Evolutionary conservation across 345 rosid genomes (phyloP), one percentile per base, ranked within the genome.

Genomic region (Salix viminalis): DNA sequence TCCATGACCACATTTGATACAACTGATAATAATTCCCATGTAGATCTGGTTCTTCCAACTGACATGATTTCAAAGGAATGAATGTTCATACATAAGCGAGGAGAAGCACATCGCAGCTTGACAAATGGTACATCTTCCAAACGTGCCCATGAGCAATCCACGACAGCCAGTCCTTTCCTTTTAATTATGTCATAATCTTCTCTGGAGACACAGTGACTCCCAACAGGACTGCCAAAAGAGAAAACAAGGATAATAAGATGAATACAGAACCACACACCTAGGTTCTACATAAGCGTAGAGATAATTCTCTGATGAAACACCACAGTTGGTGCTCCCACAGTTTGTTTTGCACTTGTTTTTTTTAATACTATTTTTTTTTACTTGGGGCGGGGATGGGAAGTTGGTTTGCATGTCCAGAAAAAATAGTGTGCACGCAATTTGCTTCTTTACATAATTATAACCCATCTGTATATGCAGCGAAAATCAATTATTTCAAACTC

Each of bases 101-200:
- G 97, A 72, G 96, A 90, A 79, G 90, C 78, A 82, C 98, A 93
- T 21, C 94, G 97, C 80, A 96, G 83, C 87, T 96, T 96, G 81
- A 82, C 89, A 70, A 96, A 96, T 8, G 98, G 99, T 44, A 96
- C 98, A 88, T 96, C 99, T 54, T 73, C 90, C 80, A 96, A 77
- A 69, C 98, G 95, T 26, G 97, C 95, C 99, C 97, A 96, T 32
- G 99, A 96, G 81, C 99, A 96, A 85, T 96, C 99, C 71, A 96
- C 98, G 36, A 96, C 99, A 50, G 97, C 98, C 85, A 96, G 83
- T 52, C 99, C 98, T 87, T 81, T 94, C 76, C 92, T 87, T 83
- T 90, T 84, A 67, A 93, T 88, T 79, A 92, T 83, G 88, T 80
- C 66, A 65, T 85, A 83, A 80, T 96, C 99, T 87, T 94, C 98